Evolutionary conservation across 2,329 filamentous ascomycete species (phyloP).

Genomic region (Stenocarpella maydis): DNA sequence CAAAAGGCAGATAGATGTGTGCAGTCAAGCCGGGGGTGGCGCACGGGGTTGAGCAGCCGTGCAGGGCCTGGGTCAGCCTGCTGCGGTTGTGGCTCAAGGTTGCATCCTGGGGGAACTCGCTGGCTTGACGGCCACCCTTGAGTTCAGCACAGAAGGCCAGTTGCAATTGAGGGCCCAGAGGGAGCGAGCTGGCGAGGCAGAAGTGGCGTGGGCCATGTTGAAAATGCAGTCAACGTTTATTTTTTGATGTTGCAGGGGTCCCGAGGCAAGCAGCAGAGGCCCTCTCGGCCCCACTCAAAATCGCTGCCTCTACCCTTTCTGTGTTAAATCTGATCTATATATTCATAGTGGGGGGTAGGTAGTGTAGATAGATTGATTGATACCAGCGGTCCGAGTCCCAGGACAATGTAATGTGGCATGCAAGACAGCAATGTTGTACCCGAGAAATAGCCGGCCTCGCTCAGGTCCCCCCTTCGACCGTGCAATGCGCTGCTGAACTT

Average conservation of each 20-base stretch:
- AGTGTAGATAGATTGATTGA: neutral
- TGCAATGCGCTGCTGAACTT: neutral
- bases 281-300: neutral
- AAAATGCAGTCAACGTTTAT: conserved; percentile 20
- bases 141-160: neutral
- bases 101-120: neutral
- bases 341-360: too few relatives aligned
- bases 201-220: neutral
- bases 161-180: neutral
- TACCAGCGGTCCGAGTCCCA: too few relatives aligned
- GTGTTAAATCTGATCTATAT: too few relatives aligned
- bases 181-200: neutral
- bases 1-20: neutral
- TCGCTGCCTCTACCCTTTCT: neutral
- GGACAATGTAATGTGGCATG: neutral
- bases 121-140: neutral
- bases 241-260: conserved; percentile 12
- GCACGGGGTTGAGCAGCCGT: neutral
- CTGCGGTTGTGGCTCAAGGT: neutral
- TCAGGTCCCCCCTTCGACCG: neutral
- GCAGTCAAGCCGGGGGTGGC: neutral
- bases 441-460: neutral
- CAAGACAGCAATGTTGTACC: too few relatives aligned
- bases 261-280: neutral
- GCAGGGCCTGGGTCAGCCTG: neutral